Base-by-base conservation (phyloP, 2,329 filamentous ascomycete genomes). In the Colletotrichum lupini region DNA sequence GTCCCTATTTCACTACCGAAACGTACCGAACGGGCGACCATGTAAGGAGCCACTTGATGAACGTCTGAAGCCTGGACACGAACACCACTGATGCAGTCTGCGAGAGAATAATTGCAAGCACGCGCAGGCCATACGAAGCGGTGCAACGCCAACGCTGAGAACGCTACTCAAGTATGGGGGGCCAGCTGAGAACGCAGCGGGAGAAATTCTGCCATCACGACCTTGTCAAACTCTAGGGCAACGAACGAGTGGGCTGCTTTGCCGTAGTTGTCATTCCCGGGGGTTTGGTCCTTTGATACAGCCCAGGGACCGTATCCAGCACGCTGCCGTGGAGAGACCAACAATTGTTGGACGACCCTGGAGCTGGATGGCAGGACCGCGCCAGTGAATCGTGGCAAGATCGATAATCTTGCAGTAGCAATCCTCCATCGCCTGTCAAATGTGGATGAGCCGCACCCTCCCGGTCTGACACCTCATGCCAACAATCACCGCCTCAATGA, bases 1-100 rank as follows among this genome's bases (percentile, higher is more conserved):
- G 67, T 66, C 42, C 19, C 58, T 49, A n/a, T 49, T 22, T 61
- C 60, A 61, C 67, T 58, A 61, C 67, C 70, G 67, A 73, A 70
- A 70, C 60, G 70, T 35, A 42, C 67, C 56, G 70, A 66, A 65
- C 26, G 56, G 59, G 56, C 60, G 37, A 42, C 28, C 9, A 14
- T 35, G 55, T 49, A 16, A 61, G 56, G 56, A 16, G 14, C 37
- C 37, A 42, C 16, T 42, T 61, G 67, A 42, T 28, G 55, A 32
- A 66, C 56, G 60, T 46, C 35, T 61, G 37, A 46, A 42, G 37
- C 2, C 42, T 22, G 42, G 16, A 71, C 61, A 53, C 22, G 35
- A 53, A 57, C 49, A n/a, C 35, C 42, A 11, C 49, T 53, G 37
- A 35, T 52, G 35, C 63, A 55, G 42, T 12, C 58, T 53, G 53